Evolutionary conservation across 1,284 basidiomycete genomes (phyloP).

Genomic region (Ustilago sp.): DNA sequence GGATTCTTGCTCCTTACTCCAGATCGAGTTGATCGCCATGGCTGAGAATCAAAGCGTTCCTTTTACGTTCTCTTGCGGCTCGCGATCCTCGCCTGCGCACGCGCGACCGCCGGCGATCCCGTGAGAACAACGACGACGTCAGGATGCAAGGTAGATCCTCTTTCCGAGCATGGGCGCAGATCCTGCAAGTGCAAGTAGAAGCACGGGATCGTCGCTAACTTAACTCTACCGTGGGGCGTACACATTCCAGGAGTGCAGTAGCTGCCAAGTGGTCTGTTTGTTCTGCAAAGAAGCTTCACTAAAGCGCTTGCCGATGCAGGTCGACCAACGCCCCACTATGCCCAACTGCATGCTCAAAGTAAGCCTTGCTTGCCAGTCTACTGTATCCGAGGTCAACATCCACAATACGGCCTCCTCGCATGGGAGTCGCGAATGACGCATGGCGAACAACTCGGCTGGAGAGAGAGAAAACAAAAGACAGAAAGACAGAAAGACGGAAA

Average conservation of each 20-base stretch:
- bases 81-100: not conserved
- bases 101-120: not conserved
- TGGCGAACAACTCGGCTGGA: not conserved
- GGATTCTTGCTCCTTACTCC: not conserved
- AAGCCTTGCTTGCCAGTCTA: not conserved
- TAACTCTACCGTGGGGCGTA: not conserved
- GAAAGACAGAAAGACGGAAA: not conserved
- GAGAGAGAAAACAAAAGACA: not conserved
- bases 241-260: not conserved
- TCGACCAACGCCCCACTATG: slow-evolving; percentile 14
- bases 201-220: not conserved
- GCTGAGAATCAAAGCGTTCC: not conserved
- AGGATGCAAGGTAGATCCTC: slow-evolving; percentile 5
- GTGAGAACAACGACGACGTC: not conserved
- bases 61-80: not conserved
- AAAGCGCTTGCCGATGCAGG: slow-evolving; percentile 18
- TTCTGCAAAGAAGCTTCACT: slow-evolving; percentile 11
- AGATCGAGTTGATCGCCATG: not conserved
- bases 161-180: not conserved
- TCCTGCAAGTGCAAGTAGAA: not conserved
- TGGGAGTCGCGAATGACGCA: slow-evolving; percentile 3
- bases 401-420: not conserved
- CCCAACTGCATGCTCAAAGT: slow-evolving; percentile 12
- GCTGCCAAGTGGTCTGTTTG: not conserved
- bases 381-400: not conserved